Conservation (phyloP, 305 asterid species). For the Fraxinus baroniana region DNA sequence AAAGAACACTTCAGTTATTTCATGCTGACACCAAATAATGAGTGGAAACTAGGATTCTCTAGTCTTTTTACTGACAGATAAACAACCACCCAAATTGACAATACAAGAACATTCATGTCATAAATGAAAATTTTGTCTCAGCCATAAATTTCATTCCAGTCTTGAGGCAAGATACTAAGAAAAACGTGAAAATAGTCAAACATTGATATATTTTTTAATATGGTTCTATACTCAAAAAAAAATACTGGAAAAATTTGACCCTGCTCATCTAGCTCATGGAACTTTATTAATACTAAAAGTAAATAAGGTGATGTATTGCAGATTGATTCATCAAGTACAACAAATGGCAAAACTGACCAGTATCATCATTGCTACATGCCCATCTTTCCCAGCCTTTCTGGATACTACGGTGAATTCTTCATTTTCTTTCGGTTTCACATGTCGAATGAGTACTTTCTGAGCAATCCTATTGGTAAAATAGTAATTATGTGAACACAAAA, state of each 20-base stretch:
- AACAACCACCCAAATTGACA: not conserved
- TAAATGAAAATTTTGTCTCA: not conserved
- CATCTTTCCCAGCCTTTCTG: conserved; percentile 40
- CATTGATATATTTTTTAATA: not conserved
- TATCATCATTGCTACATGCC: conserved; percentile 53
- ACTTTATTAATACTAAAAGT: not conserved
- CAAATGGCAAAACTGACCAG: conserved; percentile 54
- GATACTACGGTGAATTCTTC: conserved; percentile 31
- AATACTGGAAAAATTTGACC: conserved; percentile 9
- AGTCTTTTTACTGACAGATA: not conserved
- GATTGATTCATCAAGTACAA: not conserved
- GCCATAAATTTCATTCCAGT: not conserved
- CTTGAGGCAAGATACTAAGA: not conserved
- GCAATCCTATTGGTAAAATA: conserved; percentile 49
- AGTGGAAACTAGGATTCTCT: conserved; percentile 2
- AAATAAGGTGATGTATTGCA: not conserved
- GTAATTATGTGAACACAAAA: conserved; percentile 3
- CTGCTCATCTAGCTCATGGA: conserved; percentile 10
- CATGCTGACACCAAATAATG: not conserved
- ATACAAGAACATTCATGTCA: not conserved
- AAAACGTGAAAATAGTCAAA: not conserved
- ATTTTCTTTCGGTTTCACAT: conserved; percentile 40
- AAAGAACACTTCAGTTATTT: not conserved
- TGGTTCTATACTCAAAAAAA: not conserved
- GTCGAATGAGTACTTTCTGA: conserved; percentile 40